Base-by-base conservation (phyloP, 352 stramenopile genomes). In the Phytophthora litchii region DNA sequence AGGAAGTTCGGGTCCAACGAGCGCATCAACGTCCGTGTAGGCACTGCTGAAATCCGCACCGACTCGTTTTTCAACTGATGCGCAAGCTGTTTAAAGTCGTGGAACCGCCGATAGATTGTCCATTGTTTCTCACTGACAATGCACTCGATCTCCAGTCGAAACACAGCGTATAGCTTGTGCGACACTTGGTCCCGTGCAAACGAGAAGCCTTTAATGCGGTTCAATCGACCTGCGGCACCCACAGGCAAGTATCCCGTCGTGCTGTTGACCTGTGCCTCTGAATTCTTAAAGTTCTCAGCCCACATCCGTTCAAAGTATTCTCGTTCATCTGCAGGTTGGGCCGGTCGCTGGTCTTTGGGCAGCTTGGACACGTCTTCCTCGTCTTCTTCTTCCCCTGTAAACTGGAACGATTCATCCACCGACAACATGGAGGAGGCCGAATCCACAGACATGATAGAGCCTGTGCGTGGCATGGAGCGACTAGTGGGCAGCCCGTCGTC, bases 51-150 rank as follows among this genome's bases (percentile, higher is more conserved):
- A 17, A 92, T 56, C 14, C 84, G 78, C 38, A 91, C 79, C n/a
- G 82, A 88, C 61, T 86, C 74, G 48, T 80, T 89, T 65, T 91
- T 94, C 48, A 94, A 66, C 67, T 90, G 85, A 47, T 91, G 79
- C 44, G 80, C 80, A 23, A 94, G 78, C 54, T 94, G 78, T 41
- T 91, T 92, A 45, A 94, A 94, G 67, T 94, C 85, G 64, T 94
- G 82, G 66, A 92, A 94, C 25, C 85, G 80, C 6, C 85, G 70
- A 64, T 94, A 94, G 60, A 94, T 89, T 7, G 85, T 94, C 85
- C 85, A 94, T 52, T 91, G 85, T 62, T 94, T 94, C 51, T 91
- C 81, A 38, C 79, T 94, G 23, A 90, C 83, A 43, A 90, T 91
- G 59, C 83, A 92, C 69, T 94, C 85, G 54, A 94, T 83, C 57